Evolutionary conservation across 2,329 filamentous ascomycete species (phyloP), one percentile per base, ranked within the genome.

Genomic region (Fusarium nurragi): DNA sequence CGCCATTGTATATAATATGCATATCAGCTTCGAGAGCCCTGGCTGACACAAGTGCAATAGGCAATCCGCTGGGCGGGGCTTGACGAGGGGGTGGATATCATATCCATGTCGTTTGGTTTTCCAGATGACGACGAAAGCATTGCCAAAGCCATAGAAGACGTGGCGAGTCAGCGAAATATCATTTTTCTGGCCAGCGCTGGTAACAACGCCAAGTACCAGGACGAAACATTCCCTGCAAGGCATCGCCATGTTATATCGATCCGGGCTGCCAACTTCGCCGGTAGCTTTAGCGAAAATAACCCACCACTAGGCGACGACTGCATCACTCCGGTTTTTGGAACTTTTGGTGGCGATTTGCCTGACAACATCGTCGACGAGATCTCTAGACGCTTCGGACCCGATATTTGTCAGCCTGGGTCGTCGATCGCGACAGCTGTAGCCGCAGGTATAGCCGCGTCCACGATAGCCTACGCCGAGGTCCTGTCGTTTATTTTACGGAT

Each of bases 351-450:
- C 1, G 26, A 49, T 9, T 4, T 49, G 0, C 46, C 46, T 5
- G 10, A 5, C 0, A 14, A 12, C 0, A 23, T 49, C 6, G 18
- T 2, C 0, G 12, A 49, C 1, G 48, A 51, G n/a, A 51, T 51
- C 0, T 10, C 48, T 0, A 25, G 10, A 2, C 26, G 3, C 0
- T 51, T 44, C 12, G 26, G 48, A 1, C 0, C n/a, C 1, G 13
- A 19, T 2, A 19, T 44, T 0, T 51, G 48, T 1, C 13, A 25
- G 0, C 26, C 38, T 1, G 48, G 48, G 1, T 44, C 48, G 2
- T 51, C 48, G 0, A 51, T 51, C 25, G 38, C 48, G 0, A 51
- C 48, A 1, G 48, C 38, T 1, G 48, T 44, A 1, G 48, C 48
- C 4, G 48, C 38, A 1, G 48, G 38, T 14, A 51, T 51, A 8